Conservation (phyloP, 768 basidiomycete species). For the Crassisporium funariophilum region DNA sequence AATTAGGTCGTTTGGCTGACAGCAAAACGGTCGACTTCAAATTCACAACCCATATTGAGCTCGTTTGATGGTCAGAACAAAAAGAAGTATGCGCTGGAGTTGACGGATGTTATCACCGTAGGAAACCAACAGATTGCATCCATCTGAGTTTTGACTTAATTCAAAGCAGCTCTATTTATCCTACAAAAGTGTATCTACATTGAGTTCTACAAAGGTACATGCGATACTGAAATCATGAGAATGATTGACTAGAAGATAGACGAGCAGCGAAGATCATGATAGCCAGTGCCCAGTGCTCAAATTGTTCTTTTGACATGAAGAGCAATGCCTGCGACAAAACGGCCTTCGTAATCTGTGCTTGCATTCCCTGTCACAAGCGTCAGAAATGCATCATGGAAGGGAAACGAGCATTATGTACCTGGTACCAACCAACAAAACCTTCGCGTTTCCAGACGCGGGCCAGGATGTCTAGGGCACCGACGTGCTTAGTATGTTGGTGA, state of each 20-base stretch:
- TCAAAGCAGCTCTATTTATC: no score
- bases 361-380: constrained; percentile 73
- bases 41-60: no score
- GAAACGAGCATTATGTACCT: constrained; percentile 48
- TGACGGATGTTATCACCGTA: no score
- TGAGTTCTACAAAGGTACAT: no score
- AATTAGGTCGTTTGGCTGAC: no score
- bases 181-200: no score
- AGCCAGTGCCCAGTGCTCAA: constrained; percentile 83
- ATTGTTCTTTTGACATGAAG: constrained; percentile 97
- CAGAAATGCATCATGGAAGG: constrained; percentile 1
- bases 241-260: constrained; percentile 25
- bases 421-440: constrained; percentile 94
- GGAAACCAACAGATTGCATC: no score
- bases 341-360: constrained; percentile 94
- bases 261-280: constrained; percentile 62
- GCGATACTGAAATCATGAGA: constrained; percentile 2
- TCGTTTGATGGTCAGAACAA: no score
- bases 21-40: no score
- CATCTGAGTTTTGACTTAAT: no score
- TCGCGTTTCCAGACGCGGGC: constrained; percentile 69
- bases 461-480: constrained; percentile 80
- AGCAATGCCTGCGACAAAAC: constrained; percentile 93
- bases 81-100: no score
- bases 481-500: constrained; percentile 50